Evolutionary conservation across 2,329 filamentous ascomycete genomes (phyloP).

Genomic region (Microcera coccophila): DNA sequence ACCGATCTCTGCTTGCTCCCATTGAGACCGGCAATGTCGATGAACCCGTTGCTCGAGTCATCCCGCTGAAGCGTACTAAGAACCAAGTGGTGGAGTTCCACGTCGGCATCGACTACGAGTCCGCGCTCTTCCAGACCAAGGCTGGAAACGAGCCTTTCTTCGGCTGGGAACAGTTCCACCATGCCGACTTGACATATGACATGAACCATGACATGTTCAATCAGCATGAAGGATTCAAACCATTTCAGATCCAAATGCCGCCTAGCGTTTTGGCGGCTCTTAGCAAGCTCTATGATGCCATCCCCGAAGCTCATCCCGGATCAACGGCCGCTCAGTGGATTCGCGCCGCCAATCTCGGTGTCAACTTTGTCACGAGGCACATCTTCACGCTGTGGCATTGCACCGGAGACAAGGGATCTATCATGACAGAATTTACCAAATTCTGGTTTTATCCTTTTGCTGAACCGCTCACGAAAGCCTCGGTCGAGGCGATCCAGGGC

Average conservation of each 20-base stretch:
- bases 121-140: conserved; percentile 13
- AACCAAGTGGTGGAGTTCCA: conserved; percentile 14
- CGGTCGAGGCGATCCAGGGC: conserved; percentile 22
- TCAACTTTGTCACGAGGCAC: conserved; percentile 30
- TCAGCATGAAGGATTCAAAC: conserved; percentile 9
- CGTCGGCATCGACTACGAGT: conserved; percentile 17
- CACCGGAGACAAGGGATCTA: conserved; percentile 34
- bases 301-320: conserved; percentile 1
- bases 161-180: conserved; percentile 11
- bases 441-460: conserved; percentile 39
- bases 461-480: conserved; percentile 28
- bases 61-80: conserved; percentile 10
- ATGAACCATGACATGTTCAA: conserved; percentile 13
- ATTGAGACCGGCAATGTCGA: conserved; percentile 14
- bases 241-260: conserved; percentile 14
- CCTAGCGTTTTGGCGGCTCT: conserved; percentile 11
- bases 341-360: conserved; percentile 8
- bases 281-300: conserved; percentile 8
- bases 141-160: background rate
- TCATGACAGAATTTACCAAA: conserved; percentile 31
- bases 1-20: conserved; percentile 28
- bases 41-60: conserved; percentile 17
- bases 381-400: conserved; percentile 38
- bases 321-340: conserved; percentile 14
- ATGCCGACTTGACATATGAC: conserved; percentile 8